These are phyloP conservation scores for Truncatella angustata DNA, from an alignment of 2,329 filamentous ascomycete species.

Conservation along the genomic window DNA sequence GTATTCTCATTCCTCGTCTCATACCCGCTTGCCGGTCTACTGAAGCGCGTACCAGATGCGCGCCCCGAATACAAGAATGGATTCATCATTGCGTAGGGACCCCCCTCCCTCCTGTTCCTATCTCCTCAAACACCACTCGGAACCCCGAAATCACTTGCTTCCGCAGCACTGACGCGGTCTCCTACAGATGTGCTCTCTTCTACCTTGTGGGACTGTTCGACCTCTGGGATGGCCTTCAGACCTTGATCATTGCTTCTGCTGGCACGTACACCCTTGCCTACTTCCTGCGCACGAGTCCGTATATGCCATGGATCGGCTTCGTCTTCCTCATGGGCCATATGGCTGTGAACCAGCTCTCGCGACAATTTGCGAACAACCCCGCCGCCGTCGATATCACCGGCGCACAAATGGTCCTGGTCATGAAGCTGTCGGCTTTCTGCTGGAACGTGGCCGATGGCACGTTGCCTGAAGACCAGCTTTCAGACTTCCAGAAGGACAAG, in stretches of 20 bases:
- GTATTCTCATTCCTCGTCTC: slow-evolving; percentile 87
- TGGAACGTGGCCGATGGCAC: slow-evolving; percentile 97
- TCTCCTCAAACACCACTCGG: too few species aligned
- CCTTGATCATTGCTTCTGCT: slow-evolving; percentile 74
- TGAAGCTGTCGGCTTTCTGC: slow-evolving; percentile 95
- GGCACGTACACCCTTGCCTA: slow-evolving; percentile 82
- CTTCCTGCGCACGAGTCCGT: slow-evolving; percentile 73
- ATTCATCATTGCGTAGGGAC: slow-evolving; percentile 72
- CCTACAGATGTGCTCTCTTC: slow-evolving; percentile 71
- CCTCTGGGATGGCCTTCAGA: slow-evolving; percentile 80
- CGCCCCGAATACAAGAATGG: slow-evolving; percentile 82
- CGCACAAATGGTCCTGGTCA: slow-evolving; percentile 96
- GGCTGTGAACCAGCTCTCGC: slow-evolving; percentile 82
- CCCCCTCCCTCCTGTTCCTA: too few species aligned
- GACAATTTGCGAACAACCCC: slow-evolving; percentile 69
- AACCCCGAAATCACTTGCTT: too few species aligned
- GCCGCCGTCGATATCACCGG: slow-evolving; percentile 81
- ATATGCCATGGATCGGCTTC: slow-evolving; percentile 98
- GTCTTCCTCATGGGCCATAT: slow-evolving; percentile 94
- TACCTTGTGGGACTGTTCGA: slow-evolving; percentile 93
- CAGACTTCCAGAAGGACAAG: slow-evolving; percentile 80
- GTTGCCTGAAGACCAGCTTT: slow-evolving; percentile 74
- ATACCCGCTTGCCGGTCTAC: slow-evolving; percentile 81
- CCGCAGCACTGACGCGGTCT: not conserved
- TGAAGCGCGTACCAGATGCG: slow-evolving; percentile 87